Evolutionary conservation across 345 rosid species (phyloP).

Genomic region (Balakata baccata): DNA sequence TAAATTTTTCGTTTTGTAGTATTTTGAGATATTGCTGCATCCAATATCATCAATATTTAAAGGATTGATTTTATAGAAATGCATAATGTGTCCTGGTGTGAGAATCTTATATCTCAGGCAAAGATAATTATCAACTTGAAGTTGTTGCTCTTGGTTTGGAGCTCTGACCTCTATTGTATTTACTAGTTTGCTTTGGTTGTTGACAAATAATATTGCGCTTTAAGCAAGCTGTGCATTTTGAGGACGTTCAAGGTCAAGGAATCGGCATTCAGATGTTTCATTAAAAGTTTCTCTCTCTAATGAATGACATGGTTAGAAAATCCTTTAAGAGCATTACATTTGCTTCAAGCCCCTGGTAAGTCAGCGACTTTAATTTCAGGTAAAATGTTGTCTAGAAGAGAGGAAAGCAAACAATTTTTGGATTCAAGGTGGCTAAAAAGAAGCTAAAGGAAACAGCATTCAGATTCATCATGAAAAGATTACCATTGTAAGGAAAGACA

Average conservation of each 20-base stretch:
- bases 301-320: neutral
- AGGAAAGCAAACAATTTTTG: neutral
- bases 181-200: neutral
- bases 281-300: neutral
- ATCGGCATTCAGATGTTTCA: neutral
- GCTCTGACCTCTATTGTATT: neutral
- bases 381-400: neutral
- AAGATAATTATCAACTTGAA: constrained; percentile 4
- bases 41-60: neutral
- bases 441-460: neutral
- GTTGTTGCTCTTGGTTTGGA: neutral
- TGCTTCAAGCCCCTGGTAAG: constrained; percentile 1
- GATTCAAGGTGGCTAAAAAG: neutral
- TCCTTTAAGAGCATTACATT: neutral
- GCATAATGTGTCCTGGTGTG: neutral
- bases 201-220: neutral
- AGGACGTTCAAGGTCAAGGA: neutral
- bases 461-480: neutral
- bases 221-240: neutral
- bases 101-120: neutral
- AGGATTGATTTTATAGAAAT: neutral
- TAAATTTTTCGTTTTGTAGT: neutral
- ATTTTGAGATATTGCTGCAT: neutral
- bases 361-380: constrained; percentile 1
- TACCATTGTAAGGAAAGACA: neutral